Base-by-base conservation (phyloP, 768 basidiomycete genomes). In the Asterophora parasitica region DNA sequence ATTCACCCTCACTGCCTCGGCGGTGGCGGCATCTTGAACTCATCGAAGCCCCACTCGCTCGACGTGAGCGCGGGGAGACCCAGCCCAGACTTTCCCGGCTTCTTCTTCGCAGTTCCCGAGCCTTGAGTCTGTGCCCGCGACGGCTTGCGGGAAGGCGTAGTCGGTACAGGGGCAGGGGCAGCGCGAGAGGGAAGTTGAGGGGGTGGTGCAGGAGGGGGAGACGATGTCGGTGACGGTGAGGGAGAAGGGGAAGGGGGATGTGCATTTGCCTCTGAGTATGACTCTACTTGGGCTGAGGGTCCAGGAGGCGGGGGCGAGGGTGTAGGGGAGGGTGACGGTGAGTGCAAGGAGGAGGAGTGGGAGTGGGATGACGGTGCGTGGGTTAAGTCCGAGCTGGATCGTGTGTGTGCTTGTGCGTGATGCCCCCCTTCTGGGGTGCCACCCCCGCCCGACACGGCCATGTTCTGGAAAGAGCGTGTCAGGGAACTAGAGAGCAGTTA, bases 1-100 rank as follows among this genome's bases (percentile, higher is more conserved):
- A n/a, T n/a, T n/a, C 16, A 37, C 23, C 30, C 20, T 20, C 50
- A 50, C 37, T 38, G 36, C 23, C 49, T 44, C 9, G 46, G 39
- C 10, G 54, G 54, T n/a, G 74, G 74, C 2, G 78, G 78, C 17
- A 77, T 63, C 7, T 67, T 52, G 15, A 79, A 53, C 16, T 77
- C 75, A 54, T 79, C 77, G 42, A 72, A 74, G 31, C 68, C 75
- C 80, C 79, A 82, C 37, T 79, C 78, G 31, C 61, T 66, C 13
- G 78, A 77, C 9, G 64, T 65, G 37, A 81, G 58, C 4, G 74
- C 61, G 7, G 79, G 80, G 4, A 80, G 58, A 23, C 70, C 67
- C 6, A 69, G 65, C 0, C 64, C 49, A 13, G 65, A 67, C 47
- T 61, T 64, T 20, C 61, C 58, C 19, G 50, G 52, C 19, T 49